Evolutionary conservation across 2,329 filamentous ascomycete genomes (phyloP).

Genomic region (Remersonia thermophila): DNA sequence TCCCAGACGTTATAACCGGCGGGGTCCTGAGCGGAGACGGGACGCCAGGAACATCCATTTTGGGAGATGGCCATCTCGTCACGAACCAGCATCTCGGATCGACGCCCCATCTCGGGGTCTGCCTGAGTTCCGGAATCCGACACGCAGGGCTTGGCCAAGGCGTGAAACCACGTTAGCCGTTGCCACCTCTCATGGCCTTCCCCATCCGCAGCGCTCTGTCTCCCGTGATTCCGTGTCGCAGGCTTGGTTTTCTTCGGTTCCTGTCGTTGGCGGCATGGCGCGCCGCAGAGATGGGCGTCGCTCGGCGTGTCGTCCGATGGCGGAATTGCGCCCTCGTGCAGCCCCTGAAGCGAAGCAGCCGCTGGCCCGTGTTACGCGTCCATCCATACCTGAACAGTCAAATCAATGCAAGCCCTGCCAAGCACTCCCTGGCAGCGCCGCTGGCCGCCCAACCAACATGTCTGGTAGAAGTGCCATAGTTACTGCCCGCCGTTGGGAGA

Average conservation of each 20-base stretch:
- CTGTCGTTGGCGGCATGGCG: neutral
- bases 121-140: conserved; percentile 9
- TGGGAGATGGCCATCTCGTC: conserved; percentile 10
- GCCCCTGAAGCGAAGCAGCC: neutral
- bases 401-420: neutral
- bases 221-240: no score
- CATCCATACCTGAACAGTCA: neutral
- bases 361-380: neutral
- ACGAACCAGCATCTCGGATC: neutral
- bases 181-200: no score
- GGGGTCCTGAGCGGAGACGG: conserved; percentile 7
- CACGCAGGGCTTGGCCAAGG: no score
- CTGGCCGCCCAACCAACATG: no score
- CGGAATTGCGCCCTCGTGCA: neutral
- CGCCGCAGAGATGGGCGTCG: neutral
- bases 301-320: neutral
- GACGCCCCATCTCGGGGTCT: conserved; percentile 8
- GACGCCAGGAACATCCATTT: conserved; percentile 5
- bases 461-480: no score
- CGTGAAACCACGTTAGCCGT: no score
- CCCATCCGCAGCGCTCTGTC: no score
- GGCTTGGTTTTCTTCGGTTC: no score
- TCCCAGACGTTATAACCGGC: neutral
- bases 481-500: no score
- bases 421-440: no score